Conservation (phyloP, 2,329 filamentous ascomycete species). For the Fusarium haematococcum region DNA sequence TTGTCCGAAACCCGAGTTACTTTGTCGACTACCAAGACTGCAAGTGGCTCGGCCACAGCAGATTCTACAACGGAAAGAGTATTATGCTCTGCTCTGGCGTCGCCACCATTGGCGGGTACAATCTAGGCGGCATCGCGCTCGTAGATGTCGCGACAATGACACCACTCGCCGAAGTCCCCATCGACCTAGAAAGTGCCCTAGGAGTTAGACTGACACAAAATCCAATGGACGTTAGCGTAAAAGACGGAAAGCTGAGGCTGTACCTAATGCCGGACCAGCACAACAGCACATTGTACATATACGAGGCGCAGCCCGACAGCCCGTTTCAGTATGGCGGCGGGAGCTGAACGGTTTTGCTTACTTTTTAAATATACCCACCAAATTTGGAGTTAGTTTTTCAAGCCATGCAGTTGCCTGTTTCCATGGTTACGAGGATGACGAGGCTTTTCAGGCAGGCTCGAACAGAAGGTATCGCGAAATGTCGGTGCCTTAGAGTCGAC, state of each 20-base stretch:
- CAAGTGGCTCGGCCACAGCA: conserved; percentile 59
- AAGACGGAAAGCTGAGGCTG: conserved; percentile 57
- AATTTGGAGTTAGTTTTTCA: neutral
- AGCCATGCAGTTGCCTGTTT: conserved; percentile 27
- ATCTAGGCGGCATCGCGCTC: conserved; percentile 59
- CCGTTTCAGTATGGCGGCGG: conserved; percentile 37
- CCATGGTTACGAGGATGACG: conserved; percentile 16
- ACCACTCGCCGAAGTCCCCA: conserved; percentile 59
- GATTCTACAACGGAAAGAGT: conserved; percentile 49
- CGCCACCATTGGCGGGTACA: conserved; percentile 49
- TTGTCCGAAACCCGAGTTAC: conserved; percentile 54
- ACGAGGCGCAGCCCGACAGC: conserved; percentile 52
- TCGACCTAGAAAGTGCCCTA: conserved; percentile 54
- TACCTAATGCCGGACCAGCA: conserved; percentile 62
- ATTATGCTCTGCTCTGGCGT: conserved; percentile 63
- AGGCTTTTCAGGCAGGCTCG: conserved; percentile 27
- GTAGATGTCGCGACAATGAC: conserved; percentile 59
- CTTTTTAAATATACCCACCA: neutral
- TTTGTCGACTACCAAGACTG: conserved; percentile 65
- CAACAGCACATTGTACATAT: conserved; percentile 59
- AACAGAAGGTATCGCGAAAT: conserved; percentile 7
- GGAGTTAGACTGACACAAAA: conserved; percentile 60
- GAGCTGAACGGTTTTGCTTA: neutral
- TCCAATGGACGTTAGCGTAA: conserved; percentile 59
- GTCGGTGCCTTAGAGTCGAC: conserved; percentile 26